phyloP scores from a whole-genome alignment of 768 basidiomycete species.

The Tricholomella constricta region DNA sequence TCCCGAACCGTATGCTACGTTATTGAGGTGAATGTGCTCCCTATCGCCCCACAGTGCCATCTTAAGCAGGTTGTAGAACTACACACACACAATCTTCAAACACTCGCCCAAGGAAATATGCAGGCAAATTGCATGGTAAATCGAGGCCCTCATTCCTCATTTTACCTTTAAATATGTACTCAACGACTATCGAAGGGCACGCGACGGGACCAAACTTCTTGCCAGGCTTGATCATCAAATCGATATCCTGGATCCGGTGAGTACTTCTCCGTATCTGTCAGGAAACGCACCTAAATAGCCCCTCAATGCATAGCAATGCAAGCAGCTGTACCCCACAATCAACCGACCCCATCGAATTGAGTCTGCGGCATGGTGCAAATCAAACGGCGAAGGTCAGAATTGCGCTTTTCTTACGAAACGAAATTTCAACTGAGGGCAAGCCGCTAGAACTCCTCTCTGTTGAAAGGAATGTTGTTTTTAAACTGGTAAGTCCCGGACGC shows the following conservation, averaged over 20 bases:
- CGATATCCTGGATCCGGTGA: constrained; percentile 7
- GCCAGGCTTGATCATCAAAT: constrained; percentile 13
- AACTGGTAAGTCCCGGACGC: constrained; percentile 7
- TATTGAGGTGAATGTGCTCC: too few relatives aligned
- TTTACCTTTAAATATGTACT: too few relatives aligned
- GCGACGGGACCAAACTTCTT: constrained; percentile 3
- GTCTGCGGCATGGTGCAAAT: constrained; percentile 9
- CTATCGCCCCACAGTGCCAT: too few relatives aligned
- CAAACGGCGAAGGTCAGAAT: too few relatives aligned
- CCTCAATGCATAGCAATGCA: background rate
- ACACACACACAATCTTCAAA: too few relatives aligned
- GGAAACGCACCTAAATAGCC: background rate
- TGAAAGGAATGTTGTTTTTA: constrained; percentile 13
- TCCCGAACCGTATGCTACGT: constrained; percentile 1
- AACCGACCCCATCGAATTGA: constrained; percentile 13
- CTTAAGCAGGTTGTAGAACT: too few relatives aligned
- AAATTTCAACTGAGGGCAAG: too few relatives aligned
- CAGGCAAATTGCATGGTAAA: too few relatives aligned
- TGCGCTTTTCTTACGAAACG: too few relatives aligned
- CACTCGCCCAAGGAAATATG: too few relatives aligned
- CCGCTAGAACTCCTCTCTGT: too few relatives aligned
- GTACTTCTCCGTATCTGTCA: background rate
- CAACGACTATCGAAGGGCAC: constrained; percentile 1
- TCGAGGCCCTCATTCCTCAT: too few relatives aligned
- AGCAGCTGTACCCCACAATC: background rate